These are phyloP conservation scores for Acacia acuminata DNA, from an alignment of 306 rosid genomes.

Conservation along the genomic window DNA sequence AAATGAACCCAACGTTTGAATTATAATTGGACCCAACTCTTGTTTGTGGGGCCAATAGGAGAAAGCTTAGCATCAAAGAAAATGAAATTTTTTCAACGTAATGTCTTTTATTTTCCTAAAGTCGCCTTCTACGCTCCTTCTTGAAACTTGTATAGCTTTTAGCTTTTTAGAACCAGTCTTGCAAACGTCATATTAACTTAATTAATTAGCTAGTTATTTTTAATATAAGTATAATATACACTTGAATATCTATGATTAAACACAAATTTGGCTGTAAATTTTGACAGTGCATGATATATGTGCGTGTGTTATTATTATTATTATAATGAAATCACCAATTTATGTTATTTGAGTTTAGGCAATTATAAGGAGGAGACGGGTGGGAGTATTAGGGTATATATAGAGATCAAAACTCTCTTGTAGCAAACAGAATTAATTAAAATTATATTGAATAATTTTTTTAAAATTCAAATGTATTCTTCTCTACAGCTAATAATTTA, in stretches of 20 bases:
- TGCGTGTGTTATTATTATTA: too few relatives aligned
- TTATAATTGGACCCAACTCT: background rate
- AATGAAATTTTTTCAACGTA: background rate
- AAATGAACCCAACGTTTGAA: background rate
- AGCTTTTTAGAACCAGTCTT: background rate
- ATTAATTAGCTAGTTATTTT: background rate
- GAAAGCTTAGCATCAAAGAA: constrained; percentile 17
- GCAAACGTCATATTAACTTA: background rate
- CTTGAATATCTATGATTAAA: background rate
- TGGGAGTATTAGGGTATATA: too few relatives aligned
- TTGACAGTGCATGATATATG: background rate
- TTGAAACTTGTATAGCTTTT: background rate
- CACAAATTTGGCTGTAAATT: background rate
- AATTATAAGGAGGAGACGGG: too few relatives aligned
- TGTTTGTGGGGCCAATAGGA: background rate
- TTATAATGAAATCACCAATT: background rate
- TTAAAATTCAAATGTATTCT: too few relatives aligned
- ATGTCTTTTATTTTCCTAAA: background rate
- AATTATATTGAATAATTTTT: background rate
- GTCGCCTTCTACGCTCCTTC: background rate
- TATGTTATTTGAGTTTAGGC: background rate
- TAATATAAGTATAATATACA: background rate
- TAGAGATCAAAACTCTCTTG: background rate
- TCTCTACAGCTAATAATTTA: background rate
- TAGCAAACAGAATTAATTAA: background rate